These are phyloP conservation scores for Annona cherimola DNA, from an alignment of 164 flowering plant species.

Conservation along the genomic window DNA sequence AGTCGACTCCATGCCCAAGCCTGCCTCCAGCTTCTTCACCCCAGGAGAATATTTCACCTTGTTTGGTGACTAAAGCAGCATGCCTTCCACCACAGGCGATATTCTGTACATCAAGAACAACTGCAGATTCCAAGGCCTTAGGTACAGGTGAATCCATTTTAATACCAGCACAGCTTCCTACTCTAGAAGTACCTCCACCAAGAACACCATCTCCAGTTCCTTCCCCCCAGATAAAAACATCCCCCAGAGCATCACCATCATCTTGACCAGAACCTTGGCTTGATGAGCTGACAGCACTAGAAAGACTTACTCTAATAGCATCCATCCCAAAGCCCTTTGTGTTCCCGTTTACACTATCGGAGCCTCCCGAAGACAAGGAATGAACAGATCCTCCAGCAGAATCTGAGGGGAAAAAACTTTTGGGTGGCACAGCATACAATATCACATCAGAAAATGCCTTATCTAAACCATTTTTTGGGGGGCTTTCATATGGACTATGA, in stretches of 20 bases:
- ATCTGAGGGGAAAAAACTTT: slow-evolving; percentile 79
- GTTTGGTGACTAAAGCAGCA: slow-evolving; percentile 91
- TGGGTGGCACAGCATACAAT: slow-evolving; percentile 77
- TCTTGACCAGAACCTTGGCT: slow-evolving; percentile 99
- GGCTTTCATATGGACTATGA: slow-evolving; percentile 90
- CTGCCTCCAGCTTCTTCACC: slow-evolving; percentile 97
- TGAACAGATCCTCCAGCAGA: slow-evolving; percentile 78
- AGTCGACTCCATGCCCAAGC: slow-evolving; percentile 97
- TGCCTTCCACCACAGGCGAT: slow-evolving; percentile 96
- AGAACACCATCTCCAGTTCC: slow-evolving; percentile 82
- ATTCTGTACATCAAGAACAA: slow-evolving; percentile 94
- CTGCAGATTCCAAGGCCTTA: slow-evolving; percentile 88
- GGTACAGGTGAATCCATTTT: slow-evolving; percentile 86
- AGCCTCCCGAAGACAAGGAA: slow-evolving; percentile 89
- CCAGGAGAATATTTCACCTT: slow-evolving; percentile 97
- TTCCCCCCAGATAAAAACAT: slow-evolving; percentile 99
- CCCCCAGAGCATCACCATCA: slow-evolving; percentile 96
- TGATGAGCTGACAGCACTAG: slow-evolving; percentile 98
- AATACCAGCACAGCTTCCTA: slow-evolving; percentile 44
- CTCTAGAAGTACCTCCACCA: slow-evolving; percentile 73
- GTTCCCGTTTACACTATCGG: slow-evolving; percentile 85
- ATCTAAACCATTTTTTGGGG: slow-evolving; percentile 78
- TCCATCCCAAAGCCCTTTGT: slow-evolving; percentile 66
- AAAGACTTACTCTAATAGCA: slow-evolving; percentile 88
- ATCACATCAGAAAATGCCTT: slow-evolving; percentile 76